Base-by-base conservation (phyloP, 2,329 filamentous ascomycete species). In the Stachybotrys elegans region DNA sequence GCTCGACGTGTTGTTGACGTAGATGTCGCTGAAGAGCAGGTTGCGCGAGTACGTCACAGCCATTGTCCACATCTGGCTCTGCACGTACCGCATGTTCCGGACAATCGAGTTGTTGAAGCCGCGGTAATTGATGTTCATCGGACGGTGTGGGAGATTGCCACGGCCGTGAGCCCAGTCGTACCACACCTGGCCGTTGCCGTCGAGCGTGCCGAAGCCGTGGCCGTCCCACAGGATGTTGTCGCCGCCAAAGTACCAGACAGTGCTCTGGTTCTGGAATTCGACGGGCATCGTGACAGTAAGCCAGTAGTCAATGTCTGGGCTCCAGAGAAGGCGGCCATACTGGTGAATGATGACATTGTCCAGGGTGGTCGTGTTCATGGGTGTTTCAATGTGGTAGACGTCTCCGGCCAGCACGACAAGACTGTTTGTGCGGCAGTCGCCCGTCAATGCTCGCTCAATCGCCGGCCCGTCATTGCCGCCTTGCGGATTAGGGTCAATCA, bases 51-150 rank as follows among this genome's bases (percentile, higher is more conserved):
- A 60, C 9, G 73, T 73, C 22, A 78, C 67, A 1, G 72, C 72
- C 67, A 80, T 73, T 1, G 73, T 74, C 70, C 78, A 82, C 78
- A 82, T 81, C 59, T 81, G 78, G 47, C 70, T 76, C 47, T 77
- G 70, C 7, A 81, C 59, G 48, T 78, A 79, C 3, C 64, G 63
- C 14, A 81, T 47, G 4, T 73, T 68, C 29, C 63, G 59, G 12
- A 81, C 62, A 4, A 71, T 55, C 1, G 71, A 72, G 52, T 79
- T 71, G 5, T 59, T 71, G 4, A 75, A 63, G 4, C 65, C 60
- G 16, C 61, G 50, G 40, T 61, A 61, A 45, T 65, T 70, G 52
- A 81, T 68, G 16, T 73, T 78, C 50, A 81, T 70, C 8, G 76
- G 76, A 9, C 77, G 66, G 12, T 69, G 59, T 3, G 70, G 63